Evolutionary conservation across 768 basidiomycete species (phyloP).

Genomic region (Gyrodon lividus): DNA sequence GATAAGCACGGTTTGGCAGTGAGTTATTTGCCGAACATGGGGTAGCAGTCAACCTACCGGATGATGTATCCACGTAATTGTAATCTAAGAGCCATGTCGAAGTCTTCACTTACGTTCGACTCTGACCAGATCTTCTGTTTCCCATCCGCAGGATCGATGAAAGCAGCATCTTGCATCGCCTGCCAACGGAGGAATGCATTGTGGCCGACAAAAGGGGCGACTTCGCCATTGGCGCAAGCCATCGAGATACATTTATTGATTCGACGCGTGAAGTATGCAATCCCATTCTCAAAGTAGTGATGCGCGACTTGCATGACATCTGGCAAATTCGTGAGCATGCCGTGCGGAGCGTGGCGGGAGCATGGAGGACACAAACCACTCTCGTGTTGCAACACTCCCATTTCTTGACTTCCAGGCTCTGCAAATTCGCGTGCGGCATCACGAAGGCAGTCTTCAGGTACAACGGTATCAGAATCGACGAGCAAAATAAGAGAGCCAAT

Average conservation of each 20-base stretch:
- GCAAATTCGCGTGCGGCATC: constrained; percentile 86
- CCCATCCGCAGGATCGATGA: constrained; percentile 49
- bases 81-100: constrained; percentile 63
- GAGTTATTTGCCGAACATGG: constrained; percentile 1
- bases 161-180: constrained; percentile 83
- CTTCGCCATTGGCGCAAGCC: constrained; percentile 77
- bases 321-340: constrained; percentile 20
- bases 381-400: constrained; percentile 89
- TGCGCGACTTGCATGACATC: constrained; percentile 90
- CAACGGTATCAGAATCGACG: constrained; percentile 86
- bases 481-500: constrained; percentile 78
- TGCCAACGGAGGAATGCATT: constrained; percentile 90
- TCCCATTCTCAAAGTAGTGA: constrained; percentile 90
- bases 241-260: constrained; percentile 84
- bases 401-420: constrained; percentile 58
- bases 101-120: constrained; percentile 65
- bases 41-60: constrained; percentile 34
- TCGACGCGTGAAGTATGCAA: constrained; percentile 83
- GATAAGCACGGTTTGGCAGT: neutral
- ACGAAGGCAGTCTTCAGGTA: constrained; percentile 88
- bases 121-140: constrained; percentile 78
- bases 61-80: constrained; percentile 70
- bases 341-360: neutral
- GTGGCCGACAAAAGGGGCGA: constrained; percentile 78
- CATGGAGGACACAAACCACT: constrained; percentile 49